Conservation (phyloP, 2,329 filamentous ascomycete species). For the Cladosporium sp. region DNA sequence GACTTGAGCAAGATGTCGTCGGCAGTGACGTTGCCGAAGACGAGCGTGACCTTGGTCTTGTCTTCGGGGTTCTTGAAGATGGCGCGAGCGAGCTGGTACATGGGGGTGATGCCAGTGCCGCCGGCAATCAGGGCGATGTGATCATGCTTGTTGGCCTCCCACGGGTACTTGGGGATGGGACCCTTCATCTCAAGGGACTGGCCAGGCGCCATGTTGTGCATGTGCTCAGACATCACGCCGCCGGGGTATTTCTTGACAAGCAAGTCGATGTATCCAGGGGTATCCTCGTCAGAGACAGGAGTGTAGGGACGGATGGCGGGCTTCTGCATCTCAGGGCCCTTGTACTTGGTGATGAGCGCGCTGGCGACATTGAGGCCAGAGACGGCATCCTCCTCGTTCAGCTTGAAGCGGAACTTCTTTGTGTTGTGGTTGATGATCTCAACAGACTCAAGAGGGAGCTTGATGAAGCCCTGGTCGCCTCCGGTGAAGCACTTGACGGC, state of each 20-base stretch:
- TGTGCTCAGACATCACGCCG: constrained; percentile 85
- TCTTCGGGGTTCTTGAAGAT: constrained; percentile 97
- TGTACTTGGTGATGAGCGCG: constrained; percentile 87
- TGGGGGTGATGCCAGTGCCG: constrained; percentile 93
- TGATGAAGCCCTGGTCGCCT: constrained; percentile 84
- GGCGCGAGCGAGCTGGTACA: constrained; percentile 87
- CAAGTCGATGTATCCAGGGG: constrained; percentile 77
- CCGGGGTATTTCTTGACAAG: constrained; percentile 87
- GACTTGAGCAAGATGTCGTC: constrained; percentile 87
- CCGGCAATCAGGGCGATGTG: constrained; percentile 87
- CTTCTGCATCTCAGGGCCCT: constrained; percentile 78
- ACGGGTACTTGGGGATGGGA: constrained; percentile 88
- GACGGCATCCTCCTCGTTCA: constrained; percentile 78
- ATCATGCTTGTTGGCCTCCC: constrained; percentile 85
- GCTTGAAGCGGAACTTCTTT: constrained; percentile 83
- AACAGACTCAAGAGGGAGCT: constrained; percentile 71
- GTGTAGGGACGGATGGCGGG: constrained; percentile 88
- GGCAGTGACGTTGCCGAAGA: constrained; percentile 87
- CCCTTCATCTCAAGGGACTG: constrained; percentile 90
- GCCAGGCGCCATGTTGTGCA: constrained; percentile 77
- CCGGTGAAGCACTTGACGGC: constrained; percentile 63
- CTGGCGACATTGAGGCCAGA: constrained; percentile 79
- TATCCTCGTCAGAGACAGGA: constrained; percentile 79
- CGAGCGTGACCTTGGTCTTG: constrained; percentile 94
- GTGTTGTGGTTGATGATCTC: constrained; percentile 88